Conservation (phyloP, 331 rosid species). For the Pyracantha coccinea region DNA sequence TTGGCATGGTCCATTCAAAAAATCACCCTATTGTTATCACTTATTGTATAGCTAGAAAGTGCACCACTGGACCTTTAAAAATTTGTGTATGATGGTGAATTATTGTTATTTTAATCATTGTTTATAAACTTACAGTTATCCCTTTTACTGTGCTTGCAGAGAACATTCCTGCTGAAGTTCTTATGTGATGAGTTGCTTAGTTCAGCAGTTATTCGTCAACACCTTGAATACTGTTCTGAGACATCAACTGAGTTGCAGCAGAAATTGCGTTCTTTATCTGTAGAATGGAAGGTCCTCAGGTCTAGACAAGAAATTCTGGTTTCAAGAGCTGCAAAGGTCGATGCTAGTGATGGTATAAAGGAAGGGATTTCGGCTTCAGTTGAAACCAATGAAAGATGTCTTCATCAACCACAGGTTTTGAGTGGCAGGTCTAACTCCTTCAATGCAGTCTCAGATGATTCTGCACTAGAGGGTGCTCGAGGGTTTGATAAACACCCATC, state of each 20-base stretch:
- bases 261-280: slow-evolving; percentile 60
- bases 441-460: slow-evolving; percentile 31
- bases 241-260: slow-evolving; percentile 73
- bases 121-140: background rate
- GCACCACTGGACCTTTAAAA: no score
- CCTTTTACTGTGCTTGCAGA: slow-evolving; percentile 43
- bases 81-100: background rate
- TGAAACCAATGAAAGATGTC: slow-evolving; percentile 34
- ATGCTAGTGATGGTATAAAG: slow-evolving; percentile 27
- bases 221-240: slow-evolving; percentile 91
- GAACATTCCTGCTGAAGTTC: slow-evolving; percentile 72
- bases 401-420: slow-evolving; percentile 28
- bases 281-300: slow-evolving; percentile 86
- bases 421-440: slow-evolving; percentile 31
- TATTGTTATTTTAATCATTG: background rate
- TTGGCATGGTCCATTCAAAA: background rate
- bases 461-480: slow-evolving; percentile 34
- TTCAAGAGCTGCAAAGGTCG: slow-evolving; percentile 62
- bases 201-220: slow-evolving; percentile 67
- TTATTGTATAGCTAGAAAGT: background rate
- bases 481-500: slow-evolving; percentile 49
- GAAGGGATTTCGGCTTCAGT: slow-evolving; percentile 36
- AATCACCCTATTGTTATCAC: background rate
- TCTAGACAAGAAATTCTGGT: slow-evolving; percentile 69
- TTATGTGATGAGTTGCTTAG: slow-evolving; percentile 89